Evolutionary conservation across 208 protist species (phyloP).

Genomic region (Sergeia podlipaevii): DNA sequence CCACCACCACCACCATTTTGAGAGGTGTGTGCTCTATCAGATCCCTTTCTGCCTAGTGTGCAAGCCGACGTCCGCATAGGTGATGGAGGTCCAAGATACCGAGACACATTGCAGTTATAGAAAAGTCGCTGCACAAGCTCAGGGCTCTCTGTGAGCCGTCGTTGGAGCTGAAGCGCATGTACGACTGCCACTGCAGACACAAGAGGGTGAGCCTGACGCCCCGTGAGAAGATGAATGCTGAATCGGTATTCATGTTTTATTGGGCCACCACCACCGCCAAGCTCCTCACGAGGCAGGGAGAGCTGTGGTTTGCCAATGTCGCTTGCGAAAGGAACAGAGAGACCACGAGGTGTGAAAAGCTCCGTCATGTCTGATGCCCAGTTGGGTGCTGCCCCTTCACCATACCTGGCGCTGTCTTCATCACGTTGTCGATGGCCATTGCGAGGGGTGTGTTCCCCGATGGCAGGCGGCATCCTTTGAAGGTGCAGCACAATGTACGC

Average conservation of each 20-base stretch:
- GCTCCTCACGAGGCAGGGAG: background rate
- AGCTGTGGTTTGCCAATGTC: conserved; percentile 23
- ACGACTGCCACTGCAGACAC: conserved; percentile 35
- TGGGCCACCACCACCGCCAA: background rate
- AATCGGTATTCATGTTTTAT: conserved; percentile 33
- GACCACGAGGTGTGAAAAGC: conserved; percentile 67
- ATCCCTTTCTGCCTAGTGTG: no score
- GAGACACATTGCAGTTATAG: conserved; percentile 20
- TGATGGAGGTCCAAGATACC: background rate
- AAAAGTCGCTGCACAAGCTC: conserved; percentile 47
- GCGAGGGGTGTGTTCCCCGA: background rate
- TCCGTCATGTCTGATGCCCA: conserved; percentile 52
- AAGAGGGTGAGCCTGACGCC: conserved; percentile 45
- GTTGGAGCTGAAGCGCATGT: conserved; percentile 31
- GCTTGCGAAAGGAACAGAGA: conserved; percentile 35
- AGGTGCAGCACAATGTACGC: conserved; percentile 65
- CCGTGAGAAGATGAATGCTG: conserved; percentile 70
- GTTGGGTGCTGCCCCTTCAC: conserved; percentile 10
- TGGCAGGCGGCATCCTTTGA: conserved; percentile 22
- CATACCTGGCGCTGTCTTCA: conserved; percentile 1
- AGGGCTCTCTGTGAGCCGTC: conserved; percentile 21
- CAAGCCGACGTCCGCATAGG: background rate
- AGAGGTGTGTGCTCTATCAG: no score
- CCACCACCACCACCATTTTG: no score
- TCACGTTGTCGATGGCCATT: background rate